Evolutionary conservation across 2,329 filamentous ascomycete species (phyloP), one percentile per base, ranked within the genome.

Genomic region (Paraphoma sp.): DNA sequence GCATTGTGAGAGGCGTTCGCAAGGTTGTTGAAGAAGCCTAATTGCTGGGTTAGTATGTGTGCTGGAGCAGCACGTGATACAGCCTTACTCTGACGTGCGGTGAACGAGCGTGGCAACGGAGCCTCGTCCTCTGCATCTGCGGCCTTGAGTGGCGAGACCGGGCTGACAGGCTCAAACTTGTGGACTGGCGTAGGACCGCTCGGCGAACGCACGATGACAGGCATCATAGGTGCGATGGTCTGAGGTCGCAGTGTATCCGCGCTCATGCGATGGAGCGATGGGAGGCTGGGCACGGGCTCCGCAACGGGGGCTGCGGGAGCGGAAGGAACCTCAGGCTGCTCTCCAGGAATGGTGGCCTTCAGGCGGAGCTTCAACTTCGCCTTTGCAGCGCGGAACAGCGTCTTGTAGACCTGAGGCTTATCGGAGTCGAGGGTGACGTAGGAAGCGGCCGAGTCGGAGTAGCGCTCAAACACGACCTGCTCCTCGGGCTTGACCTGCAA

Each of bases 331-430:
- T 67, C 64, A n/a, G 47, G 29, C 18, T 86, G 82, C 65, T 88
- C 83, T 52, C 84, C 78, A 6, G 82, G 81, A 42, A 83, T 81
- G 40, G 86, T 89, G 38, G 91, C 89, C 65, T 88, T 91, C 57
- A 99, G 86, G 78, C 95, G 93, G 67, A 99, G 88, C 88, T 98
- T 99, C 64, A 93, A 88, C 84, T 99, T 99, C 38, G 95, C 95
- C 83, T 97, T 99, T 63, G 95, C 95, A 65, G 95, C 95, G 70
- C 95, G 90, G 76, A 95, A 94, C 42, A 99, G 89, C 76, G 97
- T 95, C 83, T 97, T 98, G 84, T 97, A 99, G 71, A 96, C 91
- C 45, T 91, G 84, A 8, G 86, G 80, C 72, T 97, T 96, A 74
- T 83, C 83, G 60, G 87, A 82, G 76, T 97, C 90, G 57, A 99